phyloP scores from a whole-genome alignment of 2,329 filamentous ascomycete genomes.

The Aureobasidium subglaciale region DNA sequence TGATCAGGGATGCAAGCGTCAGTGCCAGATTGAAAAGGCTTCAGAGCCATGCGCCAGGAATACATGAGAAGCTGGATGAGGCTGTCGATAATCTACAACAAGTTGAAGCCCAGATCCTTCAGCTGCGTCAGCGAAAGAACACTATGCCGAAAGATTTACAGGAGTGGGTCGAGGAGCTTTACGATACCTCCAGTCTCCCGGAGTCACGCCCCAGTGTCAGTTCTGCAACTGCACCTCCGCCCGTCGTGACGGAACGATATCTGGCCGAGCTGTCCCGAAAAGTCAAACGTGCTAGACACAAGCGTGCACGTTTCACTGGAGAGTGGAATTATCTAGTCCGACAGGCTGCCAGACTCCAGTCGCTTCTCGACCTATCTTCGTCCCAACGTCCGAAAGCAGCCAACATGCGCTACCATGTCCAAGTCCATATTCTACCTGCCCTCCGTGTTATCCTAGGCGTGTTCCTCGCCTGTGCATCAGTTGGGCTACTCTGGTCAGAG shows the following conservation, averaged over 20 bases:
- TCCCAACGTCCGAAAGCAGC: constrained; percentile 64
- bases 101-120: constrained; percentile 70
- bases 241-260: constrained; percentile 87
- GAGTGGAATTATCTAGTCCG: constrained; percentile 79
- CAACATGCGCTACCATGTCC: constrained; percentile 69
- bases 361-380: constrained; percentile 73
- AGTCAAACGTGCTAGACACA: constrained; percentile 73
- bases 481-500: constrained; percentile 88
- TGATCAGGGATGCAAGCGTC: constrained; percentile 74
- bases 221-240: constrained; percentile 47
- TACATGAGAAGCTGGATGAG: constrained; percentile 84
- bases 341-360: constrained; percentile 67
- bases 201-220: constrained; percentile 43
- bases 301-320: constrained; percentile 71
- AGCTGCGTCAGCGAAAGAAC: constrained; percentile 73
- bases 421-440: constrained; percentile 67
- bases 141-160: constrained; percentile 68
- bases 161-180: constrained; percentile 94
- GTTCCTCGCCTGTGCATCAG: constrained; percentile 66
- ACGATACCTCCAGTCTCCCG: constrained; percentile 64
- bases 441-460: constrained; percentile 58
- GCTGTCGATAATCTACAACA: constrained; percentile 72
- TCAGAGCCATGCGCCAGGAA: constrained; percentile 69
- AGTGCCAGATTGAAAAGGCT: constrained; percentile 66
- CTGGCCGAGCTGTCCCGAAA: constrained; percentile 82